Evolutionary conservation across 192 early-diverging fungal genomes (phyloP).

Genomic region (Coemansia sp.): DNA sequence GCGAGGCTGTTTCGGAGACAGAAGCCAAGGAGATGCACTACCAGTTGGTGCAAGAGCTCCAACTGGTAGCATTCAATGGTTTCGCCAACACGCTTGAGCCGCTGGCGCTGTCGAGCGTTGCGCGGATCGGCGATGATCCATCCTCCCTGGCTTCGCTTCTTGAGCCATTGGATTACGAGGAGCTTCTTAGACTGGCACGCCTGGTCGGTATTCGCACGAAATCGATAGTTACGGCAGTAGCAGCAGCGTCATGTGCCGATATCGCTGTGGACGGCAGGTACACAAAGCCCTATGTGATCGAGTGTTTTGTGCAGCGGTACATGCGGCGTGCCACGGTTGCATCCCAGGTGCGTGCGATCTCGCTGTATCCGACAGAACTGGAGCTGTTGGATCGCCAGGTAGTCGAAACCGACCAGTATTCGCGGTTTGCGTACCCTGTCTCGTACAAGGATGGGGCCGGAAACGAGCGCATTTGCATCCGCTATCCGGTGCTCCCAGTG

Average conservation of each 20-base stretch:
- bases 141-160: constrained; percentile 60
- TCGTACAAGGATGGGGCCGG: background rate
- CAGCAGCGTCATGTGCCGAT: no score
- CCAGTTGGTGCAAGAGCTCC: constrained; percentile 64
- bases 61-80: constrained; percentile 72
- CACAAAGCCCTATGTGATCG: constrained; percentile 61
- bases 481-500: constrained; percentile 44
- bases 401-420: constrained; percentile 65
- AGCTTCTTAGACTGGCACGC: constrained; percentile 62
- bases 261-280: constrained; percentile 9
- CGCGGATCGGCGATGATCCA: constrained; percentile 61
- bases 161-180: constrained; percentile 42
- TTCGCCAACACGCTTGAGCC: constrained; percentile 71
- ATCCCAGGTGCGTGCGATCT: constrained; percentile 22
- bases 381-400: constrained; percentile 73
- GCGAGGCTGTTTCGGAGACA: constrained; percentile 66
- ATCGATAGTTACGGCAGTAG: constrained; percentile 20
- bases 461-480: background rate
- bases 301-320: constrained; percentile 34
- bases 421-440: constrained; percentile 54
- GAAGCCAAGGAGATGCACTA: constrained; percentile 70
- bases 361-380: constrained; percentile 44
- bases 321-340: constrained; percentile 1
- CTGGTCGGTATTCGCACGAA: constrained; percentile 66
- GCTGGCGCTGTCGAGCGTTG: constrained; percentile 74